Percentiles rank a stretch among this genome's conserved stretches.
Conservation (phyloP, 2,329 filamentous ascomycete species). For the Atkinsonella texensis region DNA sequence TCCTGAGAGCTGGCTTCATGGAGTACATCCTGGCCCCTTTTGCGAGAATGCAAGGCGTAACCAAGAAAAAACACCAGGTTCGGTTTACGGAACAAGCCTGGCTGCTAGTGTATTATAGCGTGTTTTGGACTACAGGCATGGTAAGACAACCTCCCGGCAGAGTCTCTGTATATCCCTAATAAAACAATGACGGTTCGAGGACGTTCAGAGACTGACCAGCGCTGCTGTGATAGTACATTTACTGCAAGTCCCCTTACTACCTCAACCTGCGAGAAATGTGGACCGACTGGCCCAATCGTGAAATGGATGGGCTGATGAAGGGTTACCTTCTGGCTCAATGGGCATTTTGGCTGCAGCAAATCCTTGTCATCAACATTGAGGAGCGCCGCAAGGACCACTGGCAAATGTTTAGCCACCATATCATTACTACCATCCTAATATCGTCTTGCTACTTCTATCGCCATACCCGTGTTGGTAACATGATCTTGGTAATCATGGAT, state of each 20-base stretch:
- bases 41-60: conserved; percentile 59
- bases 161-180: background rate
- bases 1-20: conserved; percentile 71
- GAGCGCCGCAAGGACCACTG: conserved; percentile 87
- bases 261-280: conserved; percentile 68
- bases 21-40: conserved; percentile 77
- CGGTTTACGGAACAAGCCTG: conserved; percentile 93
- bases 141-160: conserved; percentile 36
- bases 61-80: conserved; percentile 61
- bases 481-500: conserved; percentile 89
- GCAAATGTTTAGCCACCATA: conserved; percentile 95
- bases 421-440: conserved; percentile 76
- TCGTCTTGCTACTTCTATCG: conserved; percentile 77
- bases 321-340: conserved; percentile 84
- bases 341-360: conserved; percentile 89
- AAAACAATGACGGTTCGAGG: too few relatives aligned
- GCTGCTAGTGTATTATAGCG: conserved; percentile 70
- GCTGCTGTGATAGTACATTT: conserved; percentile 52
- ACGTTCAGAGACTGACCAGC: background rate
- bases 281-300: conserved; percentile 71
- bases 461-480: conserved; percentile 74
- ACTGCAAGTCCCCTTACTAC: conserved; percentile 67
- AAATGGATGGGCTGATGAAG: conserved; percentile 68
- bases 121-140: conserved; percentile 76
- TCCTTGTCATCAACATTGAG: conserved; percentile 89